phyloP scores from a whole-genome alignment of 2,329 filamentous ascomycete species.

The Cordyceps farinosa region DNA sequence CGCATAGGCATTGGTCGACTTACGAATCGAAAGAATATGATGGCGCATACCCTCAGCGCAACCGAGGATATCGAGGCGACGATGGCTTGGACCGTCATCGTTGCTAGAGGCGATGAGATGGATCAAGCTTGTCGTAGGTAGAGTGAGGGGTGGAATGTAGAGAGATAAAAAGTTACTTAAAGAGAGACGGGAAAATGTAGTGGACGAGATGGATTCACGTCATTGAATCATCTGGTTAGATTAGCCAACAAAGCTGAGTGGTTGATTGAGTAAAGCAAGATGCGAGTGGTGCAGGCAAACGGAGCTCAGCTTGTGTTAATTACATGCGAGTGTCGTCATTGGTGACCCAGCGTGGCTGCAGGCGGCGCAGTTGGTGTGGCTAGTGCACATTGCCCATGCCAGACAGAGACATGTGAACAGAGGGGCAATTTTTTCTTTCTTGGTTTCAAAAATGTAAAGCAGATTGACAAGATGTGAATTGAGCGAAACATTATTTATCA shows the following conservation, averaged over 20 bases:
- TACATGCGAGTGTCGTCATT: neutral
- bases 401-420: too few relatives aligned
- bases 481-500: too few relatives aligned
- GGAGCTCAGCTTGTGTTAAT: neutral
- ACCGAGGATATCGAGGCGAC: constrained; percentile 35
- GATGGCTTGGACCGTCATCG: constrained; percentile 31
- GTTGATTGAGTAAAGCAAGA: neutral
- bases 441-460: too few relatives aligned
- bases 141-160: neutral
- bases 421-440: too few relatives aligned
- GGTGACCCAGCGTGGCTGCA: constrained; percentile 1
- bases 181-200: constrained; percentile 5
- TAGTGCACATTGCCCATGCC: neutral
- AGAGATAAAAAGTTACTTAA: neutral
- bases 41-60: constrained; percentile 34
- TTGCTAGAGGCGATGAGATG: constrained; percentile 4
- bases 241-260: constrained; percentile 1
- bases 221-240: constrained; percentile 1
- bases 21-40: constrained; percentile 38
- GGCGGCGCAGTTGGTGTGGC: constrained; percentile 2
- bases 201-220: neutral
- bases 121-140: neutral
- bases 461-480: too few relatives aligned
- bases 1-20: constrained; percentile 16
- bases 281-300: neutral